Base-by-base conservation (phyloP, 768 basidiomycete genomes). In the Pleurotus cornucopiae region DNA sequence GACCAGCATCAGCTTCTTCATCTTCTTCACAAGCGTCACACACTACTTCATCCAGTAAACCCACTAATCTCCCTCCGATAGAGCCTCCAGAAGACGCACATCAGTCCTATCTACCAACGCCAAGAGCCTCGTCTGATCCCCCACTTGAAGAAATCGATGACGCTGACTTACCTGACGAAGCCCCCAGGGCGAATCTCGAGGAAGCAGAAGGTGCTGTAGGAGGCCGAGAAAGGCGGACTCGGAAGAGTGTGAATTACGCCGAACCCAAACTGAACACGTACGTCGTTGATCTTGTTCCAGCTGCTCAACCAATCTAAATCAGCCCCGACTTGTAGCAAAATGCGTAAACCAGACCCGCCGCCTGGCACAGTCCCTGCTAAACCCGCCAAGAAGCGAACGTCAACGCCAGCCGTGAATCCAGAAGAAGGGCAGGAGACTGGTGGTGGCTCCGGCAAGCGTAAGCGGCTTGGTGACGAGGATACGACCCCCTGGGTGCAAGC, bases 191-290 rank as follows among this genome's bases (percentile, higher is more conserved):
- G n/a, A 30, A 21, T 11, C 44, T 4, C 7, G 26, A 25, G 3
- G 57, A 39, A n/a, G 14, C 30, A 9, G 26, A 64, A 12, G 65
- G 67, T 6, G 60, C 63, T 34, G 57, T 54, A 61, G 76, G 63
- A 68, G 83, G 64, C 65, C 81, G 79, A 71, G 85, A 78, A 73
- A 80, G 72, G 64, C 71, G 86, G 49, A 67, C 77, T 16, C 78
- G 91, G 46, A 93, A 87, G 72, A 91, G 91, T 62, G 74, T 94
- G 46, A 93, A 93, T 67, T 93, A 94, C 61, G 76, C 91, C 0
- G 91, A 94, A 65, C 91, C 91, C 9, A 94, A 92, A 66, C 77
- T 94, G 20, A 92, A 93, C 67, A 93, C 89, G 89, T 90, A 66
- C 51, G 85, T 34, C 30, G 30, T 34, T 34, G 30, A 34, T 34